Base-by-base conservation (phyloP, 2,329 filamentous ascomycete genomes). In the Venturia aucupariae region DNA sequence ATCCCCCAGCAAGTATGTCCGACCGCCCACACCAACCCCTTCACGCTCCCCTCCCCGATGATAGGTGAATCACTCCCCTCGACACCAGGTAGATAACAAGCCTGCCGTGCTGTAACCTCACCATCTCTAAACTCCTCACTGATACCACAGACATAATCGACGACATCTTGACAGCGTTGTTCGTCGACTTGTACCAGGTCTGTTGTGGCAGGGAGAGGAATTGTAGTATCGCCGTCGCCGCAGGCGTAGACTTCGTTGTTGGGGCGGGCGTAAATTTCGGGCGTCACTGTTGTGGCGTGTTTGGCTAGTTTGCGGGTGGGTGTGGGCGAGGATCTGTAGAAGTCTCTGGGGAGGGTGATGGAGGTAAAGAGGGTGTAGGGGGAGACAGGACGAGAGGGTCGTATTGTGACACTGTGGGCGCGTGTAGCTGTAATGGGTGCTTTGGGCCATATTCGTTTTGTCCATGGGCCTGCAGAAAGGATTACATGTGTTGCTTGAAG, bases 1-100 rank as follows among this genome's bases (percentile, higher is more conserved):
- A 99, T 96, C 0, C 94, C 94, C 94, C 94, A 99, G 77, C 93
- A 97, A 1, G 92, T 96, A 79, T 99, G 94, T 0, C 94, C 94
- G 0, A 90, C 84, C 0, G 94, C 94, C 66, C 97, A 80, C 74
- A 89, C 87, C 54, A 97, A 71, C 0, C 92, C 92, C 7, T 85
- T 83, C 0, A 88, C 84, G 1, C 83, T 82, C 8, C 92, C 92
- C 63, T 82, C 79, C 0, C 94, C 94, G 30, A 97, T 83, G 61
- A 97, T 75, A 5, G 94, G 93, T 0, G 85, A 86, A n/a, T 86
- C 75, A 27, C 75, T 77, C 2, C 76, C 74, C 64, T 73, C 77
- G 66, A 92, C 89, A 68, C 88, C 89, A 0, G 94, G 94, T 61
- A 99, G 79, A 76, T 99, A 99, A 76, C 94, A 99, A 30, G 94